phyloP scores from a whole-genome alignment of 176 grass and related monocot species.

The Eragrostis nindensis region DNA sequence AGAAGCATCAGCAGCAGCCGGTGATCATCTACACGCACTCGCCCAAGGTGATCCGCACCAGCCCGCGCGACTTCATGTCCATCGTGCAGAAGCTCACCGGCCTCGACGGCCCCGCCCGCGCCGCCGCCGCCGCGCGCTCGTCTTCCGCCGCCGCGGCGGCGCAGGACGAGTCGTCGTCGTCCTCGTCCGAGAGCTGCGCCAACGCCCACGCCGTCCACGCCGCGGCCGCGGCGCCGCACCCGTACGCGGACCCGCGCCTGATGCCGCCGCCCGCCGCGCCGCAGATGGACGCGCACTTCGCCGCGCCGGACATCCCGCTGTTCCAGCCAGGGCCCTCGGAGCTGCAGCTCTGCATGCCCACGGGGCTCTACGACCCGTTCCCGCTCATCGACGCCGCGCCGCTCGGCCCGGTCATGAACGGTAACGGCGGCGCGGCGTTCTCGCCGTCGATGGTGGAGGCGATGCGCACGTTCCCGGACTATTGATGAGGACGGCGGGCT shows the following conservation, averaged over 20 bases:
- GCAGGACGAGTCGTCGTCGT: slow-evolving; percentile 50
- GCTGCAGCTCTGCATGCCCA: slow-evolving; percentile 37
- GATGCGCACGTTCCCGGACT: slow-evolving; percentile 24
- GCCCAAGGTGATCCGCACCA: slow-evolving; percentile 72
- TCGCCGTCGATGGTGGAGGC: slow-evolving; percentile 51
- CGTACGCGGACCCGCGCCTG: slow-evolving; percentile 31
- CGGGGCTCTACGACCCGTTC: slow-evolving; percentile 45
- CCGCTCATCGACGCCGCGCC: neutral
- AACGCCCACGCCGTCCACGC: slow-evolving; percentile 12
- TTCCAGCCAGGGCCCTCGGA: slow-evolving; percentile 35
- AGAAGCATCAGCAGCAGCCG: slow-evolving; percentile 32
- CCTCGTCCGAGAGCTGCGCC: slow-evolving; percentile 56
- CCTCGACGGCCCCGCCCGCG: slow-evolving; percentile 25
- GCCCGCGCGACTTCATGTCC: slow-evolving; percentile 64
- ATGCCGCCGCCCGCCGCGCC: slow-evolving; percentile 35
- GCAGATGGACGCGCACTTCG: slow-evolving; percentile 37
- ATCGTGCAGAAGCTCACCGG: slow-evolving; percentile 82
- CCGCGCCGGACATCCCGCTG: slow-evolving; percentile 48
- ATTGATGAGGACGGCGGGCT: neutral
- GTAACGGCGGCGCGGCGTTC: slow-evolving; percentile 23
- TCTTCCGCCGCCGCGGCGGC: neutral
- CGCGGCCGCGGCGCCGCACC: neutral
- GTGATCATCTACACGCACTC: slow-evolving; percentile 77
- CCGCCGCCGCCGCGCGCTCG: neutral
- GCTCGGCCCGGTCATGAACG: slow-evolving; percentile 26